Conservation (phyloP, 2,329 filamentous ascomycete genomes). For the Pleochaeta shiraiana region DNA sequence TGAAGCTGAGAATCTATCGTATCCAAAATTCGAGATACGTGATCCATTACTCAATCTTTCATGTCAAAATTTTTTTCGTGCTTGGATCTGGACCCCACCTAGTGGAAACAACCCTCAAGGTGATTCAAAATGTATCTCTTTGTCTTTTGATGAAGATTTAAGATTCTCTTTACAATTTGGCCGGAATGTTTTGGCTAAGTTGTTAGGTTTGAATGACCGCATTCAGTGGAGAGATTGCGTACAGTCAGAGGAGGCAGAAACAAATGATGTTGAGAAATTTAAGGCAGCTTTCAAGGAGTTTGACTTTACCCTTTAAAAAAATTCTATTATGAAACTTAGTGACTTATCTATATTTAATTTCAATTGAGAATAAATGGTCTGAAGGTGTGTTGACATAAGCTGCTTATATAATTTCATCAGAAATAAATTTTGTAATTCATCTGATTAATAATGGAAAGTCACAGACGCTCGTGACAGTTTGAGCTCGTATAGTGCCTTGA, state of each 20-base stretch:
- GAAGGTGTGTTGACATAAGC: no score
- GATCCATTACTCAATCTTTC: slow-evolving; percentile 30
- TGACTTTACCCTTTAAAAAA: slow-evolving; percentile 44
- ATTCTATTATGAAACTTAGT: no score
- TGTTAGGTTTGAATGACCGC: slow-evolving; percentile 60
- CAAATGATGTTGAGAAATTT: slow-evolving; percentile 53
- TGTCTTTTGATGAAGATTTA: slow-evolving; percentile 48
- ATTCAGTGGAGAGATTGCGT: slow-evolving; percentile 67
- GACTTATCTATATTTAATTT: no score
- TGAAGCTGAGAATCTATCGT: slow-evolving; percentile 53
- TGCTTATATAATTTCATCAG: no score
- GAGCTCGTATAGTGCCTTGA: no score
- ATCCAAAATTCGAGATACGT: slow-evolving; percentile 28
- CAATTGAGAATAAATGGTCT: no score
- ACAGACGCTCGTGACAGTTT: no score
- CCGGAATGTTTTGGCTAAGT: slow-evolving; percentile 66
- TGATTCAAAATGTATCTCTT: slow-evolving; percentile 43
- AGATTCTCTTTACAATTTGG: slow-evolving; percentile 86
- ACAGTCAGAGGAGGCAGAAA: slow-evolving; percentile 60
- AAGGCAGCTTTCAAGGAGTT: slow-evolving; percentile 64
- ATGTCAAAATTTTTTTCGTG: slow-evolving; percentile 51
- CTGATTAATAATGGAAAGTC: no score
- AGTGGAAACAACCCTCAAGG: slow-evolving; percentile 24
- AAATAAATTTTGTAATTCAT: no score
- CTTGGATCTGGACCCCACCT: slow-evolving; percentile 49